Percentiles rank a stretch among this genome's conserved stretches.
phyloP scores from a whole-genome alignment of 2,329 filamentous ascomycete genomes.

The Colletotrichum cordylinicola region DNA sequence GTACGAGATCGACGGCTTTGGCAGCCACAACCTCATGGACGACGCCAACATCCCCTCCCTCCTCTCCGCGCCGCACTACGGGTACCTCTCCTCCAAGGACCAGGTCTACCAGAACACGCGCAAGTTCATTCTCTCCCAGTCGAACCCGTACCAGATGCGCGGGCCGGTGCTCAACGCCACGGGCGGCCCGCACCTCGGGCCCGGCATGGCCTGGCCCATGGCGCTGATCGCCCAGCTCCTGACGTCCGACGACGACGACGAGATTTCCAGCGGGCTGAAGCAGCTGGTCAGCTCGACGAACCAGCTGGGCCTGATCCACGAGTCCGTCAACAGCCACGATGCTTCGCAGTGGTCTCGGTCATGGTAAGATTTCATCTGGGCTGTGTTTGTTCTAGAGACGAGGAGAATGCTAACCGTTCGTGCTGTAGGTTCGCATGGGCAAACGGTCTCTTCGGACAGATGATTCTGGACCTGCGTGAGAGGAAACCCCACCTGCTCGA shows the following conservation, averaged over 20 bases:
- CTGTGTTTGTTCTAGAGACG: accelerated
- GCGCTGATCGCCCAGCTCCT: slow-evolving; percentile 79
- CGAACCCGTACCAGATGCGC: slow-evolving; percentile 75
- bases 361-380: slow-evolving; percentile 38
- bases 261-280: slow-evolving; percentile 72
- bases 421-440: slow-evolving; percentile 83
- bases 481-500: slow-evolving; percentile 72
- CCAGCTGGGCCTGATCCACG: slow-evolving; percentile 79
- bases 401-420: neutral
- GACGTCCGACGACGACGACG: slow-evolving; percentile 76
- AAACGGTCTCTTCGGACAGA: slow-evolving; percentile 87
- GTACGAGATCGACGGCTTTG: slow-evolving; percentile 74
- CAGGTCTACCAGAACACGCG: slow-evolving; percentile 75
- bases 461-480: slow-evolving; percentile 75
- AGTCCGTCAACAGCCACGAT: slow-evolving; percentile 74
- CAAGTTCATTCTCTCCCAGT: slow-evolving; percentile 72
- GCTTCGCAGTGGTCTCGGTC: slow-evolving; percentile 48
- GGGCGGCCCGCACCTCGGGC: slow-evolving; percentile 58
- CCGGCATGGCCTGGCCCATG: slow-evolving; percentile 88
- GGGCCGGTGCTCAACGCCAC: slow-evolving; percentile 57
- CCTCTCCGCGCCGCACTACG: slow-evolving; percentile 65
- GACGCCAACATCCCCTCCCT: slow-evolving; percentile 69
- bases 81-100: slow-evolving; percentile 63
- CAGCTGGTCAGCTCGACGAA: slow-evolving; percentile 73
- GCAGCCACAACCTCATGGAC: slow-evolving; percentile 65